These are phyloP conservation scores for Acarospora socialis DNA, from an alignment of 2,329 filamentous ascomycete species.

Conservation along the genomic window DNA sequence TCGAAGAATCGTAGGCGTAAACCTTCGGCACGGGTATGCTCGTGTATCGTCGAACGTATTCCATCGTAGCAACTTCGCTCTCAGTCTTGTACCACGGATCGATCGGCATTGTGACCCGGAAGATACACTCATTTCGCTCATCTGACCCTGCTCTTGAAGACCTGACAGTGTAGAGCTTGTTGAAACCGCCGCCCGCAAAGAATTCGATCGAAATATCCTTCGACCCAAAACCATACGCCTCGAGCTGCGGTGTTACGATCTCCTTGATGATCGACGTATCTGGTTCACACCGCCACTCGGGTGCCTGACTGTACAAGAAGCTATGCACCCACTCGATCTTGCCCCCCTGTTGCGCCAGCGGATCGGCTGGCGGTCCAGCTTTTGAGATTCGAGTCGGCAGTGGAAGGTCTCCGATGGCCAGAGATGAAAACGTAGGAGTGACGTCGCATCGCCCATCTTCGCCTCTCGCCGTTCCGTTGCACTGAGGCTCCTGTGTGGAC, in stretches of 20 bases:
- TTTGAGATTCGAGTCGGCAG: too few species aligned
- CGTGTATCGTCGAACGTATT: slow-evolving; percentile 20
- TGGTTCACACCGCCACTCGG: too few species aligned
- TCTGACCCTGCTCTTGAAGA: too few species aligned
- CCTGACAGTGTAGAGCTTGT: slow-evolving; percentile 11
- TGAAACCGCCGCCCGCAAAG: slow-evolving; percentile 11
- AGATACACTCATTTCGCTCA: slow-evolving; percentile 16
- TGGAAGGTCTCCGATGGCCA: too few species aligned
- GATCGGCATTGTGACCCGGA: slow-evolving; percentile 25
- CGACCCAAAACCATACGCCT: background rate
- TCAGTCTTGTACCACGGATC: slow-evolving; percentile 24
- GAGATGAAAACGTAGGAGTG: too few species aligned
- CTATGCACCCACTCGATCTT: too few species aligned
- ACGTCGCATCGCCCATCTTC: too few species aligned
- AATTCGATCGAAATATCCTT: slow-evolving; percentile 5
- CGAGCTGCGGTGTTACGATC: background rate
- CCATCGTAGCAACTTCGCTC: slow-evolving; percentile 27
- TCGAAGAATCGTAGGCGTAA: slow-evolving; percentile 21
- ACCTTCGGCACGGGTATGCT: slow-evolving; percentile 23
- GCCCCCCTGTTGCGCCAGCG: too few species aligned
- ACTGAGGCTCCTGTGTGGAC: too few species aligned
- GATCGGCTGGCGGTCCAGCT: too few species aligned
- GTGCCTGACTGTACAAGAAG: too few species aligned
- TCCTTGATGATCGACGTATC: background rate
- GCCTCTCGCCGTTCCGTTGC: too few species aligned